Evolutionary conservation across 441 rosid genomes (phyloP).

Genomic region (Biscutella laevigata): DNA sequence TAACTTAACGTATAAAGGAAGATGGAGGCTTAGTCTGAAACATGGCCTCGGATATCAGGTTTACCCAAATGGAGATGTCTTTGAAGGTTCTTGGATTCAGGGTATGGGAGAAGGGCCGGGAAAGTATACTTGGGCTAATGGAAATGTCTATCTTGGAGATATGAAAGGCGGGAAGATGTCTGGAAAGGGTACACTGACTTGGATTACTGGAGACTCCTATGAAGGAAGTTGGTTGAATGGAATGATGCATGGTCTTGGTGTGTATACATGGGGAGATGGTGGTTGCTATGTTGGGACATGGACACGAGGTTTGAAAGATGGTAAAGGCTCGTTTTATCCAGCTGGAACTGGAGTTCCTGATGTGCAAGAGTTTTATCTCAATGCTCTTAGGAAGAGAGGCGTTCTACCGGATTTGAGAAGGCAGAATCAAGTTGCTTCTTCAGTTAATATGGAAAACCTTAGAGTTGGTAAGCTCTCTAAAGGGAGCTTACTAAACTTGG

Average conservation of each 20-base stretch:
- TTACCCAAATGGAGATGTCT: conserved; percentile 64
- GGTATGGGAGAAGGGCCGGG: conserved; percentile 94
- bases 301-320: conserved; percentile 91
- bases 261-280: conserved; percentile 78
- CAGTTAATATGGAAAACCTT: conserved; percentile 53
- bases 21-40: conserved; percentile 84
- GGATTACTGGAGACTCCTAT: conserved; percentile 70
- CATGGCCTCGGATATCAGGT: conserved; percentile 87
- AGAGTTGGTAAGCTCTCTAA: conserved; percentile 57
- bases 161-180: conserved; percentile 96
- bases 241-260: conserved; percentile 94
- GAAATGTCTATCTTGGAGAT: conserved; percentile 67
- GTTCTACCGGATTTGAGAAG: conserved; percentile 71
- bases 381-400: conserved; percentile 81
- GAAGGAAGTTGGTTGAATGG: conserved; percentile 93
- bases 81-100: conserved; percentile 91
- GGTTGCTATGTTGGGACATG: conserved; percentile 95
- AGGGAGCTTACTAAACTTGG: conserved; percentile 66
- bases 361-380: conserved; percentile 63
- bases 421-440: conserved; percentile 60
- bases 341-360: conserved; percentile 65
- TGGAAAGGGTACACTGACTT: conserved; percentile 81
- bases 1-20: conserved; percentile 60
- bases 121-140: conserved; percentile 87
- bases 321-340: conserved; percentile 96